Base-by-base conservation (phyloP, 345 rosid genomes). In the Hibiscus trionum region DNA sequence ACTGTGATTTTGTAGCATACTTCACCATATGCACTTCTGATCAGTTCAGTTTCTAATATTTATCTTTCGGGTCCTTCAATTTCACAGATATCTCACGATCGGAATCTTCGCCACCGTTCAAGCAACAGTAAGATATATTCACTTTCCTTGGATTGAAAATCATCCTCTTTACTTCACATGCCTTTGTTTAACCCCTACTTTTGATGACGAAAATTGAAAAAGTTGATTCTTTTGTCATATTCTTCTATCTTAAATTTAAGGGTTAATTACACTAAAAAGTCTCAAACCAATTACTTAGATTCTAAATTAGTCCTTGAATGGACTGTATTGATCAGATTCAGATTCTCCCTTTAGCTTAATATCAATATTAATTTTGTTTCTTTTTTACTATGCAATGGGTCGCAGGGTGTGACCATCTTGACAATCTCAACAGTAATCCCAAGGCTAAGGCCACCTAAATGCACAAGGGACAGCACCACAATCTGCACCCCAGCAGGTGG, bases 101-200 rank as follows among this genome's bases (percentile, higher is more conserved):
- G 97, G 91, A 73, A 88, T 91, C 83, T 91, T 91, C 62, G 97
- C 91, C 19, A 80, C 93, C 12, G 83, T 91, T 72, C 95, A 91
- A 82, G 97, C 97, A 71, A 82, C 85, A 69, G 97, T 91, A 78
- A 86, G 78, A 8, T 44, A 58, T 26, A 26, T 24, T 72, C 49
- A 17, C 24, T 17, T 57, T 26, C 31, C 62, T 11, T 26, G 24
- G 3, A 44, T 11, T 44, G 69, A 64, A 64, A 49, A 16, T 37
- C 42, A 37, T 6, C 42, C 33, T 47, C 52, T 12, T 31, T 61
- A 33, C 12, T 15, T 66, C 33, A 14, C 53, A 16, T 52, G 9
- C 21, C 57, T 52, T 52, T 52, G 57, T 2, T 17, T 55, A 55
- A 55, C 59, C 59, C 8, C 59, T 17, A 17, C 57, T 52, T 52